phyloP scores from a whole-genome alignment of 2,329 filamentous ascomycete species.

The Nothopassalora personata region DNA sequence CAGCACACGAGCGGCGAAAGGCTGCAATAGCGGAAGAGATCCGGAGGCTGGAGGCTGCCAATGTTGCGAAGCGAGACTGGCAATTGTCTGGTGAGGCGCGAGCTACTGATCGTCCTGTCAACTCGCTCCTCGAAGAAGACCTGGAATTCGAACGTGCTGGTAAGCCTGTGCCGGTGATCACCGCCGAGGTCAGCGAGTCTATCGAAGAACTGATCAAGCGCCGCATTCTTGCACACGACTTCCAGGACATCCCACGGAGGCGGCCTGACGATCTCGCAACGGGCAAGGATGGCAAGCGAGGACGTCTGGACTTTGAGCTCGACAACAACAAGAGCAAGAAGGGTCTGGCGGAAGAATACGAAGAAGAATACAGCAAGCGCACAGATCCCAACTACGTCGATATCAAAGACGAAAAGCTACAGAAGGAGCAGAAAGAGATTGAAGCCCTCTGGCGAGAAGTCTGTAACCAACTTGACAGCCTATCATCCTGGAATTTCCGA shows the following conservation, averaged over 20 bases:
- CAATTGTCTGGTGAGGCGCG: slow-evolving; percentile 81
- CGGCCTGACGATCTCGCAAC: slow-evolving; percentile 67
- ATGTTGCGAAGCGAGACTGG: slow-evolving; percentile 88
- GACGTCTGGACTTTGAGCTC: slow-evolving; percentile 62
- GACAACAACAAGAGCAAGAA: slow-evolving; percentile 85
- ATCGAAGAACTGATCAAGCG: slow-evolving; percentile 94
- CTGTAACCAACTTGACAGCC: slow-evolving; percentile 72
- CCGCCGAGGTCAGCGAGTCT: slow-evolving; percentile 79
- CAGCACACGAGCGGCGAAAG: slow-evolving; percentile 79
- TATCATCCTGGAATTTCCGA: slow-evolving; percentile 93
- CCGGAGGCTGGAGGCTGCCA: slow-evolving; percentile 79
- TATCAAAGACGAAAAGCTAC: slow-evolving; percentile 73
- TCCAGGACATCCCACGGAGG: slow-evolving; percentile 82
- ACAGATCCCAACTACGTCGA: slow-evolving; percentile 77
- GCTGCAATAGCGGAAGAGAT: slow-evolving; percentile 87
- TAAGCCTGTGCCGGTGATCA: slow-evolving; percentile 92
- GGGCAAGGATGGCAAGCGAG: slow-evolving; percentile 58
- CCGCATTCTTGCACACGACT: slow-evolving; percentile 81
- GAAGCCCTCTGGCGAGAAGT: slow-evolving; percentile 77
- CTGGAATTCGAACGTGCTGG: slow-evolving; percentile 93
- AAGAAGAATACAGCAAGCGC: slow-evolving; percentile 78
- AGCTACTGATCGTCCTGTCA: slow-evolving; percentile 74
- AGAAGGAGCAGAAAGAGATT: slow-evolving; percentile 70
- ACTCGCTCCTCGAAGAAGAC: slow-evolving; percentile 90
- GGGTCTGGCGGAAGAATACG: slow-evolving; percentile 86